Percentiles rank a stretch among this genome's conserved stretches.
Evolutionary conservation across 352 stramenopile genomes (phyloP).

Genomic region (Globisporangium radiosum): DNA sequence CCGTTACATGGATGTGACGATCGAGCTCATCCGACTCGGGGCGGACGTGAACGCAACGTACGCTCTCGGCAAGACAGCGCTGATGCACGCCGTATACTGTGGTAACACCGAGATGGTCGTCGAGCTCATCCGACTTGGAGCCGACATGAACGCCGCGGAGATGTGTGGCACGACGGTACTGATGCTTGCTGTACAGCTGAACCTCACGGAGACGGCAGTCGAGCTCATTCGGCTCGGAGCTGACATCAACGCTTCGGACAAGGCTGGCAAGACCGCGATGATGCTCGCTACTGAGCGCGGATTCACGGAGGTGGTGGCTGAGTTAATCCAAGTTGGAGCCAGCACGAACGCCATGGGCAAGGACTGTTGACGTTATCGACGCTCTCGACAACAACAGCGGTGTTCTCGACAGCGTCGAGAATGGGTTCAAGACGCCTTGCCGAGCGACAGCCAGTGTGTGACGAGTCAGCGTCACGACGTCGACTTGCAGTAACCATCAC

Average conservation of each 20-base stretch:
- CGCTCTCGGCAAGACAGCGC: neutral
- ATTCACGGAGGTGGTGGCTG: neutral
- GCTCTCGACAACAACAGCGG: no score
- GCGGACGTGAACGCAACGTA: neutral
- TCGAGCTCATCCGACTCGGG: neutral
- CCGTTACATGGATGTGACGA: neutral
- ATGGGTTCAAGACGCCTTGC: no score
- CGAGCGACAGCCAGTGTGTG: no score
- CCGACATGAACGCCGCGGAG: neutral
- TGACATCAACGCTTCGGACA: neutral
- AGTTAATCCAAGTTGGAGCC: no score
- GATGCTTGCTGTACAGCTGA: neutral
- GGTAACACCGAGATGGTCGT: no score
- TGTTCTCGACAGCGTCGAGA: no score
- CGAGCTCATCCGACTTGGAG: no score
- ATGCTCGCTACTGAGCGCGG: neutral
- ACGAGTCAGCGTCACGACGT: no score
- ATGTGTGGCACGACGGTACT: neutral
- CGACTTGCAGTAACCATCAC: no score
- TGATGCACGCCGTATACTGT: no score
- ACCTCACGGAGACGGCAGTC: neutral
- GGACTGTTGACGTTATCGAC: no score
- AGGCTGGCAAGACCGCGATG: neutral
- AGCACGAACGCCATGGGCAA: no score
- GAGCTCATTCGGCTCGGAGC: neutral